These are phyloP conservation scores for Moricandia moricandioides DNA, from an alignment of 345 rosid genomes.

Conservation along the genomic window DNA sequence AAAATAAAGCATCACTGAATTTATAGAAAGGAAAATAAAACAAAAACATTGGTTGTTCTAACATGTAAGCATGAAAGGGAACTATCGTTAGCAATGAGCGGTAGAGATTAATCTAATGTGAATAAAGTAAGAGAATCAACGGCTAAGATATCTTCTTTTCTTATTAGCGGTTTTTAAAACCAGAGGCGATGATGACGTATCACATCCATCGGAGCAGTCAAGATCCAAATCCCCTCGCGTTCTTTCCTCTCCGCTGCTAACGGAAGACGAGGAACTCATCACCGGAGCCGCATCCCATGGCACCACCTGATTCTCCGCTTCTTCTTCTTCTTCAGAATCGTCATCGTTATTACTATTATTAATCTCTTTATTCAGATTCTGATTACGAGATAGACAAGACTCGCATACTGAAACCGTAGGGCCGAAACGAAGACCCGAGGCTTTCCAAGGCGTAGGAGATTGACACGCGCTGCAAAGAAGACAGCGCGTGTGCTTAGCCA, in stretches of 20 bases:
- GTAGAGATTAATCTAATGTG: background rate
- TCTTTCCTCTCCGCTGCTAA: constrained; percentile 46
- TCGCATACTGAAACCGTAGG: constrained; percentile 66
- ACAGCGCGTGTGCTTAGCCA: constrained; percentile 71
- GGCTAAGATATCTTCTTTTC: constrained; percentile 40
- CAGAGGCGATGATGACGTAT: background rate
- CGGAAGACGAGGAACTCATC: constrained; percentile 48
- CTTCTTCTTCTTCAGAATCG: constrained; percentile 19
- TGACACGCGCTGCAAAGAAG: constrained; percentile 82
- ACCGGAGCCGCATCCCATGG: constrained; percentile 60
- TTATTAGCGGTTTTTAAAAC: constrained; percentile 32
- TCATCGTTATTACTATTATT: background rate
- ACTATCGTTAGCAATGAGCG: constrained; percentile 16
- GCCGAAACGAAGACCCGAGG: constrained; percentile 55
- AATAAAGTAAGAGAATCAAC: constrained; percentile 14
- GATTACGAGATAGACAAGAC: constrained; percentile 38
- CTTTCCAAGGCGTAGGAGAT: constrained; percentile 73
- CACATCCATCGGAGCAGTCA: constrained; percentile 41
- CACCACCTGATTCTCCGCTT: constrained; percentile 75
- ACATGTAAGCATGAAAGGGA: background rate
- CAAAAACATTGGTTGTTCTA: background rate
- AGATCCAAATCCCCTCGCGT: constrained; percentile 34
- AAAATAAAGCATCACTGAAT: too few relatives aligned
- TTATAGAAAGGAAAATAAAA: background rate
- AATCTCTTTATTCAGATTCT: background rate